These are phyloP conservation scores for Bretziella fagacearum DNA, from an alignment of 2,329 filamentous ascomycete species.

Conservation along the genomic window DNA sequence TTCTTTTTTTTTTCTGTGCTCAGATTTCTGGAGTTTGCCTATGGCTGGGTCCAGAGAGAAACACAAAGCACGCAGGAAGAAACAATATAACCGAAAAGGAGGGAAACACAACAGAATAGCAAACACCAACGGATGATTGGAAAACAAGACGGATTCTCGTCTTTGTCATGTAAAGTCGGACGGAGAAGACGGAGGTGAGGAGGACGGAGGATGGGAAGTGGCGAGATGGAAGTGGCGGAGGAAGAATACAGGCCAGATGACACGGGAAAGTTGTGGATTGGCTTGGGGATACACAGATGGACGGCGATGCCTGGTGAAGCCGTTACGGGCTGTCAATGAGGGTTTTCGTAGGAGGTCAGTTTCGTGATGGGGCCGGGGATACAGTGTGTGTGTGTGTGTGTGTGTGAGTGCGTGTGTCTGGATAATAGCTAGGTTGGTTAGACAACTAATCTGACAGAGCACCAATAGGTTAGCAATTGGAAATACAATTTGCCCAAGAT, in stretches of 20 bases:
- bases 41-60: no score
- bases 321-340: background rate
- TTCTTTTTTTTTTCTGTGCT: no score
- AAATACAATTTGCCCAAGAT: no score
- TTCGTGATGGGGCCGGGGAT: no score
- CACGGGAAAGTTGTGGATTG: background rate
- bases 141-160: background rate
- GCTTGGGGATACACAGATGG: background rate
- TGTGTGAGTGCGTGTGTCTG: no score
- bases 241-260: background rate
- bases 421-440: no score
- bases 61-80: no score
- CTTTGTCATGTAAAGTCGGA: background rate
- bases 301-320: background rate
- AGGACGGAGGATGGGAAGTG: background rate
- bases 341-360: background rate
- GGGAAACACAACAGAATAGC: slow-evolving; percentile 1
- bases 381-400: no score
- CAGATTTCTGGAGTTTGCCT: no score
- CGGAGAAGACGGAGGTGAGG: background rate
- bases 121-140: background rate
- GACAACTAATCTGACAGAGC: no score
- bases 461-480: no score
- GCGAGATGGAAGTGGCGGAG: background rate
- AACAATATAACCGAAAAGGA: no score